A percentile compares a stretch with the other conserved stretches of the same genome.
phyloP scores from a whole-genome alignment of 192 early-diverging fungal genomes.

The Rhizophagus clarus region DNA sequence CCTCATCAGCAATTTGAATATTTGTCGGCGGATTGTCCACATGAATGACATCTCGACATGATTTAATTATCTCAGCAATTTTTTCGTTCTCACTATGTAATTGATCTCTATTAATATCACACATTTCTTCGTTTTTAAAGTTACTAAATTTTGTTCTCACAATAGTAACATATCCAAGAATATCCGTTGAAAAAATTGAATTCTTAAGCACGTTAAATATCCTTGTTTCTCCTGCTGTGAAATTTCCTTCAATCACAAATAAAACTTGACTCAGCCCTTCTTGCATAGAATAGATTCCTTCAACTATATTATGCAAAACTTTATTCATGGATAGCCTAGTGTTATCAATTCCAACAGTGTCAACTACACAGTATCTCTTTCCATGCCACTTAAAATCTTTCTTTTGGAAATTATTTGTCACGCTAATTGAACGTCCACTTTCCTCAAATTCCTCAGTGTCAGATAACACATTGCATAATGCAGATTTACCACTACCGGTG shows the following conservation, averaged over 20 bases:
- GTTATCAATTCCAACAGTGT: conserved; percentile 2
- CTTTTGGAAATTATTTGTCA: neutral
- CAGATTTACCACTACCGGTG: conserved; percentile 9
- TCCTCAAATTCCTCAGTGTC: neutral
- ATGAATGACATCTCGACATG: neutral
- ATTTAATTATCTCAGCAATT: neutral
- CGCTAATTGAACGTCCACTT: neutral
- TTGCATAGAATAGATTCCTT: neutral
- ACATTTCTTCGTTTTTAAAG: neutral
- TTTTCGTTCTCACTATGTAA: neutral
- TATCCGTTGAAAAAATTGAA: neutral
- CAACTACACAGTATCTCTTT: neutral
- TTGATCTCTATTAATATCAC: neutral
- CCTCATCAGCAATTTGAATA: neutral
- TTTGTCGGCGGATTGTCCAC: conserved; percentile 11
- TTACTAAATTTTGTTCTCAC: neutral
- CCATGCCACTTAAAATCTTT: neutral
- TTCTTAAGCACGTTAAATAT: neutral
- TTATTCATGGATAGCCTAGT: neutral
- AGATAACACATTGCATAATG: conserved; percentile 4
- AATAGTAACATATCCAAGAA: neutral
- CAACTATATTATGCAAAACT: neutral
- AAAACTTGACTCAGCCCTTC: conserved; percentile 1
- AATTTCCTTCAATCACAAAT: neutral
- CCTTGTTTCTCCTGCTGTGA: neutral